Base-by-base conservation (phyloP, 768 basidiomycete species). In the Inosperma sp. region DNA sequence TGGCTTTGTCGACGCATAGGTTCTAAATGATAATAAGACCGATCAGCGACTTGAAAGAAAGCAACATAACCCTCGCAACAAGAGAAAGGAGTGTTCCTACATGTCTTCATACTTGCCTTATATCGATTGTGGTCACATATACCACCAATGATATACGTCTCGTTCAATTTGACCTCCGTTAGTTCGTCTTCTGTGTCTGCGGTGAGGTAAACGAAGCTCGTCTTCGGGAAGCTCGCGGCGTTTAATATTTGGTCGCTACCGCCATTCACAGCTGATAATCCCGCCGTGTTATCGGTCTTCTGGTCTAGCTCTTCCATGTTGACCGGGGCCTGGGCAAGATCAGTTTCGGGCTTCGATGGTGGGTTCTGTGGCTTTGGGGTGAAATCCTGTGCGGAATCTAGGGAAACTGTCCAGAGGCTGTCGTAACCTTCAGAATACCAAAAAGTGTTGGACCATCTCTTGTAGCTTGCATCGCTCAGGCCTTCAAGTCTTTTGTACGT, bases 101-200 rank as follows among this genome's bases (percentile, higher is more conserved):
- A 31, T 16, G 19, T 30, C 10, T 17, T 42, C 30, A n/a, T 49
- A 51, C 59, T 49, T 54, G 77, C 95, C 81, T 95, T 97, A 75
- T 94, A 90, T 35, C 95, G 87, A 70, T 99, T 99, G 63, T 88
- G 89, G 67, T 99, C 96, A 52, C 86, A 86, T 58, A 99, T 86
- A 5, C 94, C 95, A 39, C 95, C 95, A 46, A 99, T 93, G 59
- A 99, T 83, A 64, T 98, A 98, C 7, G 84, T 88, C 63, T 94
- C 87, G 35, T 84, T 83, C 48, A 90, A 83, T 48, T 76, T 82
- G 48, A 99, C 78, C 59, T 88, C 85, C n/a, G 75, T 70, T 35
- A 99, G 71, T 68, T 94, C 91, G 43, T 94, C 81, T 25, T 84
- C 78, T 7, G 94, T 84, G 69, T 99, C 96, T 2, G 94, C 96